These are phyloP conservation scores for Aspergillus candidus DNA, from an alignment of 2,329 filamentous ascomycete species.

Conservation along the genomic window DNA sequence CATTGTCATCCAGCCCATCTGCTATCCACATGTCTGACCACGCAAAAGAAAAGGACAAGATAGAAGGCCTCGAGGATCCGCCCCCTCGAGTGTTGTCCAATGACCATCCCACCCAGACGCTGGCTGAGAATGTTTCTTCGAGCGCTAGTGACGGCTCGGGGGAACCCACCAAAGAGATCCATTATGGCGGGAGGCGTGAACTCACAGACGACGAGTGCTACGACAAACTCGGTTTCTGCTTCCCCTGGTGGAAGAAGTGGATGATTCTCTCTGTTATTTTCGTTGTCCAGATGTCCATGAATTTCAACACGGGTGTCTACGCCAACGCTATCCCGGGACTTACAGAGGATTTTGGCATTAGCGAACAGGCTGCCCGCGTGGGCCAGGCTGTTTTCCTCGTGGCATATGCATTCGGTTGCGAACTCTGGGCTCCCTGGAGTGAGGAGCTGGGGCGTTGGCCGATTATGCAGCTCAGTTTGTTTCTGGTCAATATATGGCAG, in stretches of 20 bases:
- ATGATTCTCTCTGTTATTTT: constrained; percentile 65
- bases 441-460: constrained; percentile 75
- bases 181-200: constrained; percentile 28
- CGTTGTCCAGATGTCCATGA: constrained; percentile 69
- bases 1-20: too few species aligned
- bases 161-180: constrained; percentile 7
- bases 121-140: too few species aligned
- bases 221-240: constrained; percentile 57
- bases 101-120: too few species aligned
- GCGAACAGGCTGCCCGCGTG: constrained; percentile 60
- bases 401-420: constrained; percentile 79
- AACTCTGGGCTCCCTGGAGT: constrained; percentile 81
- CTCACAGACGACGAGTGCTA: constrained; percentile 54
- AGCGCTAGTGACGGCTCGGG: not conserved
- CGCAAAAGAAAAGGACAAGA: too few species aligned
- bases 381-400: constrained; percentile 74
- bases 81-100: too few species aligned
- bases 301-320: constrained; percentile 70
- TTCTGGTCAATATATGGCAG: constrained; percentile 73
- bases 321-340: constrained; percentile 63
- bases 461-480: constrained; percentile 64
- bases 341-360: constrained; percentile 60
- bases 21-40: too few species aligned
- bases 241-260: constrained; percentile 59
- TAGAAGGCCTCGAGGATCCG: too few species aligned